phyloP scores from a whole-genome alignment of 2,329 filamentous ascomycete genomes.

The Colletotrichum chlorophyti region DNA sequence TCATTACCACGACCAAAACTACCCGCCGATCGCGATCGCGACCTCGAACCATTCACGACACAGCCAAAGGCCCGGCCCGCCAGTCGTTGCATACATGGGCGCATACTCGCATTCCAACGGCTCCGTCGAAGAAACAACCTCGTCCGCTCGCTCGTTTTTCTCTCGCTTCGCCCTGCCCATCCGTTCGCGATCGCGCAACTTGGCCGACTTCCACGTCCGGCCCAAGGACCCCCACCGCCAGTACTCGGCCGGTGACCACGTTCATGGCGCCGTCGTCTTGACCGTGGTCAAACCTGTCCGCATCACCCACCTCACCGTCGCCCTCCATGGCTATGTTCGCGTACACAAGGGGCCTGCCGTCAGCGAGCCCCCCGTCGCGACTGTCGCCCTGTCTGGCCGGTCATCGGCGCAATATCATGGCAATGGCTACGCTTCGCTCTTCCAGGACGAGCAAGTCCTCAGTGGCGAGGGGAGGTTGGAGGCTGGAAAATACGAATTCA shows the following conservation, averaged over 20 bases:
- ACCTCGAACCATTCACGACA: slow-evolving; percentile 19
- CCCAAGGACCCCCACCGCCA: slow-evolving; percentile 80
- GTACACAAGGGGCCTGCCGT: slow-evolving; percentile 75
- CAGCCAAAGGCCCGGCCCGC: slow-evolving; percentile 26
- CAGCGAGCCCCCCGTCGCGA: slow-evolving; percentile 55
- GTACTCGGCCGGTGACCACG: slow-evolving; percentile 77
- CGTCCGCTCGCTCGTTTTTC: slow-evolving; percentile 52
- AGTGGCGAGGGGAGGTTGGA: slow-evolving; percentile 80
- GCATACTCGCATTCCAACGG: slow-evolving; percentile 47
- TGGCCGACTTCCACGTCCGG: slow-evolving; percentile 80
- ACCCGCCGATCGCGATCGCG: neutral
- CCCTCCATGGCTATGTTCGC: slow-evolving; percentile 79
- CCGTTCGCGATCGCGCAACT: slow-evolving; percentile 63
- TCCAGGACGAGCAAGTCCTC: slow-evolving; percentile 81
- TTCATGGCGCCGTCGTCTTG: slow-evolving; percentile 75
- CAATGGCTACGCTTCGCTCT: slow-evolving; percentile 81
- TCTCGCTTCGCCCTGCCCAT: slow-evolving; percentile 60
- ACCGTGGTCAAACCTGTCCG: slow-evolving; percentile 76
- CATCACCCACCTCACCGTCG: slow-evolving; percentile 81
- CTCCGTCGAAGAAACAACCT: slow-evolving; percentile 46
- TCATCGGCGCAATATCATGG: slow-evolving; percentile 66
- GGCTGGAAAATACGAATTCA: slow-evolving; percentile 79
- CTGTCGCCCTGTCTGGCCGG: slow-evolving; percentile 47
- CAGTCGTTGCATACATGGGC: slow-evolving; percentile 51
- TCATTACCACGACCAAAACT: slow-evolving; percentile 35